phyloP scores from a whole-genome alignment of 2,329 filamentous ascomycete species.

The Fusarium keratoplasticum region DNA sequence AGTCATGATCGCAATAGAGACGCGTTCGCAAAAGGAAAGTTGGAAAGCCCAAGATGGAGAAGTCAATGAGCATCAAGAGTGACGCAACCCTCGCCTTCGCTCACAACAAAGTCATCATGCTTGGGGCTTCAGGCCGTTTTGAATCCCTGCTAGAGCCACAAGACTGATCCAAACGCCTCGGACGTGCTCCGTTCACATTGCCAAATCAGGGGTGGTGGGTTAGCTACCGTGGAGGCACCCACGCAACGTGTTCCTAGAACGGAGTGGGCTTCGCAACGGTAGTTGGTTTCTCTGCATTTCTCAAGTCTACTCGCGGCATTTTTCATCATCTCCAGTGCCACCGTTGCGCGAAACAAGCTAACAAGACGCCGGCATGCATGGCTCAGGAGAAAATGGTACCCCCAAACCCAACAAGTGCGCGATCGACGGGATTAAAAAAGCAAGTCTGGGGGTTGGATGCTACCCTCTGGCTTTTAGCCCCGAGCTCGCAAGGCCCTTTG shows the following conservation, averaged over 20 bases:
- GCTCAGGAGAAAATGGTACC: background rate
- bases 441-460: background rate
- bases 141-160: background rate
- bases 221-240: background rate
- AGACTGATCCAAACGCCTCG: background rate
- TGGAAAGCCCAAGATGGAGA: background rate
- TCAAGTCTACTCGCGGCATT: background rate
- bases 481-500: background rate
- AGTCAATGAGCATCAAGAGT: background rate
- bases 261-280: background rate
- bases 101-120: background rate
- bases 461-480: background rate
- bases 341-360: background rate
- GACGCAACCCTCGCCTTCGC: background rate
- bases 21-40: background rate
- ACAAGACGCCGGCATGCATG: background rate
- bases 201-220: background rate
- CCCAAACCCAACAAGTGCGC: background rate
- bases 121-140: background rate
- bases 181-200: background rate
- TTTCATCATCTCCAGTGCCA: background rate
- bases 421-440: background rate
- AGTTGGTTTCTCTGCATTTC: background rate
- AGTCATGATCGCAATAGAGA: background rate
- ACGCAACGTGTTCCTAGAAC: background rate